phyloP scores from a whole-genome alignment of 2,329 filamentous ascomycete genomes.

The Xylaria arbuscula region DNA sequence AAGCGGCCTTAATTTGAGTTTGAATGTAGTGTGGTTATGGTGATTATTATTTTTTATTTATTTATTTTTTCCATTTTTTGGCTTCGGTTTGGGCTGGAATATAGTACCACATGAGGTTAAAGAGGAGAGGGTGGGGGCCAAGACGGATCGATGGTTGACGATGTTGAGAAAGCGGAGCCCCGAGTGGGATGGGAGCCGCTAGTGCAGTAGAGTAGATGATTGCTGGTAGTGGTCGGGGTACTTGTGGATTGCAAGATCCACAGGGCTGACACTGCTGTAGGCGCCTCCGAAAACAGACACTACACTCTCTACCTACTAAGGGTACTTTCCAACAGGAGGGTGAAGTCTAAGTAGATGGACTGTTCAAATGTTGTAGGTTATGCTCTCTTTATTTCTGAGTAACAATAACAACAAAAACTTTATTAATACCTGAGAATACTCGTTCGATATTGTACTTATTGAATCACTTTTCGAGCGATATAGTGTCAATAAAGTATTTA shows the following conservation, averaged over 20 bases:
- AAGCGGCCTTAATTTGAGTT: constrained; percentile 23
- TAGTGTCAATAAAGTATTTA: not conserved
- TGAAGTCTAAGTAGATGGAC: too few relatives aligned
- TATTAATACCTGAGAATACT: too few relatives aligned
- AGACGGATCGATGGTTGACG: constrained; percentile 14
- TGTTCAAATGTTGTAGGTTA: too few relatives aligned
- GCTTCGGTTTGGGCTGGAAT: constrained; percentile 5
- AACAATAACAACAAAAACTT: too few relatives aligned
- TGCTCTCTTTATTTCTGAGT: too few relatives aligned
- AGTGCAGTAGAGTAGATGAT: not conserved
- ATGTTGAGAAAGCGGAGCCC: constrained; percentile 15
- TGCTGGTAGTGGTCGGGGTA: not conserved
- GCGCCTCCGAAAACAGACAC: too few relatives aligned
- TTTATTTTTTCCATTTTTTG: not conserved
- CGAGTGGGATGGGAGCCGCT: constrained; percentile 1
- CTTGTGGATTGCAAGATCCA: constrained; percentile 16
- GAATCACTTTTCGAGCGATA: too few relatives aligned
- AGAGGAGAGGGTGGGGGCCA: constrained; percentile 32
- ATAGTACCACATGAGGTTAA: constrained; percentile 37
- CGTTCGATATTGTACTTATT: too few relatives aligned
- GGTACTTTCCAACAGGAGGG: too few relatives aligned
- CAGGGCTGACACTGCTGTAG: constrained; percentile 23
- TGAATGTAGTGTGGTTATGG: constrained; percentile 20
- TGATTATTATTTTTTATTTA: not conserved
- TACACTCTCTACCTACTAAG: too few relatives aligned